These are phyloP conservation scores for Raphidocelis subcapitata DNA, from an alignment of 139 green algal genomes.

Conservation along the genomic window DNA sequence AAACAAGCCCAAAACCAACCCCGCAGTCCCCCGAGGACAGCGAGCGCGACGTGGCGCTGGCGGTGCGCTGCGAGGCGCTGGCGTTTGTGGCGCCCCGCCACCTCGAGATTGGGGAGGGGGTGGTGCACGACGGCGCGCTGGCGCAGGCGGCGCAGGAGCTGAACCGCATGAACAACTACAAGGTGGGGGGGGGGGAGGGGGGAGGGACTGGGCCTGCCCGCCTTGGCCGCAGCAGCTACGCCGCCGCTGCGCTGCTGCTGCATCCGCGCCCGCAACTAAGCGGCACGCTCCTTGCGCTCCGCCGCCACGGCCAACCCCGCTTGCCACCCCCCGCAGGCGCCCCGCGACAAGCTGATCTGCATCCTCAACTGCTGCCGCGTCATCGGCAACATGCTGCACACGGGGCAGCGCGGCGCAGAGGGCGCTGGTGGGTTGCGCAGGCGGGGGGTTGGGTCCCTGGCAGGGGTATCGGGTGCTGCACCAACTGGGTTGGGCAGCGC, in stretches of 20 bases:
- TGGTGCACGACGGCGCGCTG: slow-evolving; percentile 42
- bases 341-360: slow-evolving; percentile 96
- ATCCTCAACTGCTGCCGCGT: slow-evolving; percentile 89
- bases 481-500: not conserved
- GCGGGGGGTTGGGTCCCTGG: not conserved
- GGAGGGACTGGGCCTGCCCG: not conserved
- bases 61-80: slow-evolving; percentile 52
- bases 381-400: slow-evolving; percentile 76
- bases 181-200: slow-evolving; percentile 40
- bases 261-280: no score
- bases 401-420: slow-evolving; percentile 3
- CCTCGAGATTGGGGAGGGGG: slow-evolving; percentile 79
- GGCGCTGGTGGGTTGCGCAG: slow-evolving; percentile 3
- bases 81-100: slow-evolving; percentile 78
- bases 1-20: not conserved
- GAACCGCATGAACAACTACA: slow-evolving; percentile 83
- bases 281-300: no score
- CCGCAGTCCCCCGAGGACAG: slow-evolving; percentile 52
- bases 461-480: not conserved
- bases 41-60: slow-evolving; percentile 77
- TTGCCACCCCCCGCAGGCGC: slow-evolving; percentile 64
- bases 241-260: no score
- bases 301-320: no score
- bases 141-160: slow-evolving; percentile 82
- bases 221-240: no score